A percentile compares a stretch with the other conserved stretches of the same genome.
Evolutionary conservation across 176 grass and related monocot species (phyloP).

Genomic region (Eragrostis curvula): DNA sequence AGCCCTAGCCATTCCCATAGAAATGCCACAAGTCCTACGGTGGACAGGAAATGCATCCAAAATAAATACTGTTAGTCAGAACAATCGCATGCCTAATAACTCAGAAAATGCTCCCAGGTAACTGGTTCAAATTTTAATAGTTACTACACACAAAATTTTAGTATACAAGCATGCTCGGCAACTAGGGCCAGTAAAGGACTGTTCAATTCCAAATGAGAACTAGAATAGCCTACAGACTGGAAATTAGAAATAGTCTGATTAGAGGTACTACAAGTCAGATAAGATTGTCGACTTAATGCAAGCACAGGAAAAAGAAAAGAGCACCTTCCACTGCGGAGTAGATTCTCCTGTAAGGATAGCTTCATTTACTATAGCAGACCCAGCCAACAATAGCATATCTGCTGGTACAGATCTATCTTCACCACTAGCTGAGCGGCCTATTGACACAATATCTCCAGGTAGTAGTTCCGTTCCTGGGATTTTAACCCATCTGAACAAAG

Average conservation of each 20-base stretch:
- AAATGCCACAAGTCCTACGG: not conserved
- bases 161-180: not conserved
- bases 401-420: slow-evolving; percentile 98
- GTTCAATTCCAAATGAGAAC: slow-evolving; percentile 12
- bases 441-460: slow-evolving; percentile 96
- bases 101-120: not conserved
- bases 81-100: not conserved
- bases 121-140: slow-evolving; percentile 11
- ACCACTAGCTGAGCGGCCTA: slow-evolving; percentile 77
- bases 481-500: slow-evolving; percentile 83
- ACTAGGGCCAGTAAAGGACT: not conserved
- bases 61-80: not conserved
- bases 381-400: slow-evolving; percentile 93
- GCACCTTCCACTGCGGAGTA: slow-evolving; percentile 99
- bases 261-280: not conserved
- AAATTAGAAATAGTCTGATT: not conserved
- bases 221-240: not conserved
- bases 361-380: slow-evolving; percentile 94
- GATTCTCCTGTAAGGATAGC: slow-evolving; percentile 99
- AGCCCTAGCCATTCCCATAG: not conserved
- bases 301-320: not conserved
- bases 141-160: not conserved
- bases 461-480: slow-evolving; percentile 87
- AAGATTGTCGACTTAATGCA: not conserved
- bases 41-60: not conserved